phyloP scores from a whole-genome alignment of 352 stramenopile species.

The Pilasporangium apinafurcum region DNA sequence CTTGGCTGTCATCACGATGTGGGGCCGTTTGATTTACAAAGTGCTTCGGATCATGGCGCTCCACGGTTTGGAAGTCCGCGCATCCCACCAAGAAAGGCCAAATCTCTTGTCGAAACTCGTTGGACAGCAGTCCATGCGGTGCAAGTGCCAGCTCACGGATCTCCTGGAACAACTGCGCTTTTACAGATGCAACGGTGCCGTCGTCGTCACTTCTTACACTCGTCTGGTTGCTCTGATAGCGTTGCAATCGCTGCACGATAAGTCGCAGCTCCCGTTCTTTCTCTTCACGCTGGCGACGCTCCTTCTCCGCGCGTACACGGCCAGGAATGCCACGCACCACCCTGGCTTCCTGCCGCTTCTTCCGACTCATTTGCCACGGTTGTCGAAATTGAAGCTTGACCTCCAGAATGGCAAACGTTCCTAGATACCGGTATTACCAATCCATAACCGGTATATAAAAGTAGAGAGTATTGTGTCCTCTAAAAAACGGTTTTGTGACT shows the following conservation, averaged over 20 bases:
- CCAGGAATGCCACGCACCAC: slow-evolving; percentile 23
- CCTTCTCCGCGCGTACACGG: slow-evolving; percentile 20
- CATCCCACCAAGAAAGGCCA: slow-evolving; percentile 58
- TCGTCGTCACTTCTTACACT: slow-evolving; percentile 8
- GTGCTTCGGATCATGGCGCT: slow-evolving; percentile 7
- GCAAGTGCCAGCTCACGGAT: slow-evolving; percentile 57
- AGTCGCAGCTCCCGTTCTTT: slow-evolving; percentile 53
- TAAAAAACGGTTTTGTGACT: no score
- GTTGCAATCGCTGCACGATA: slow-evolving; percentile 17
- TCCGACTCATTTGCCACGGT: slow-evolving; percentile 27
- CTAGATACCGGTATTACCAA: no score
- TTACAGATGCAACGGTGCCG: slow-evolving; percentile 10
- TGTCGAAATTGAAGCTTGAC: no score
- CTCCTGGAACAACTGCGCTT: slow-evolving; percentile 25
- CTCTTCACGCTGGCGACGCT: slow-evolving; percentile 29
- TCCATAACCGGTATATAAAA: no score
- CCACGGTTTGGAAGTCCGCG: slow-evolving; percentile 4
- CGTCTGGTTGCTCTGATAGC: slow-evolving; percentile 3
- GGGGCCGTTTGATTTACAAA: slow-evolving; percentile 1
- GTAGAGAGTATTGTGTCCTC: no score
- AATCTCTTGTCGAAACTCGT: slow-evolving; percentile 46
- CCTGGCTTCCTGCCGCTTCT: slow-evolving; percentile 24
- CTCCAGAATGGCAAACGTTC: no score
- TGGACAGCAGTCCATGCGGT: slow-evolving; percentile 42
- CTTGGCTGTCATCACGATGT: slow-evolving; percentile 62